Evolutionary conservation across 306 rosid species (phyloP).

Genomic region (Cucurbita moschata): DNA sequence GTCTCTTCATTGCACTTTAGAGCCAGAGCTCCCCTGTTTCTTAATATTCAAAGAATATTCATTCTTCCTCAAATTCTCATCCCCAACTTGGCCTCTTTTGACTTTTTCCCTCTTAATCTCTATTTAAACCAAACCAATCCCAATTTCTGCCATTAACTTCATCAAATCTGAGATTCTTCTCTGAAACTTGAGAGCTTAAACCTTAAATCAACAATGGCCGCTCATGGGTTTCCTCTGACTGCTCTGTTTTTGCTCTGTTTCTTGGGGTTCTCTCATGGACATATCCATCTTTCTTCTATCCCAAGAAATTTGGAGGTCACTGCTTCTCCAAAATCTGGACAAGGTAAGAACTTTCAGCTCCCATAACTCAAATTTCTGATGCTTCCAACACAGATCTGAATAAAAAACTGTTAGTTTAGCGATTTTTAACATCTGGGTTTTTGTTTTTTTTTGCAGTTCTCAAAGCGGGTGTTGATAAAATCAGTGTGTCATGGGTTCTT

Average conservation of each 20-base stretch:
- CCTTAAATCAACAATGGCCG: constrained; percentile 37
- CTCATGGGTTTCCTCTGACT: constrained; percentile 26
- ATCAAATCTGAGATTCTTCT: background rate
- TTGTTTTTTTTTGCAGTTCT: constrained; percentile 30
- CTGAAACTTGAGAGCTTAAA: background rate
- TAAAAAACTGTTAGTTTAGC: background rate
- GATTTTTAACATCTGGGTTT: background rate
- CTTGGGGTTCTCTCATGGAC: constrained; percentile 31
- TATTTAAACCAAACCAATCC: background rate
- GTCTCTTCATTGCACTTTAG: constrained; percentile 16
- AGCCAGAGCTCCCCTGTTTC: constrained; percentile 5
- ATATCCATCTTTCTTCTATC: constrained; percentile 37
- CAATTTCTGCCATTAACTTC: background rate
- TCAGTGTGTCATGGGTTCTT: constrained; percentile 48
- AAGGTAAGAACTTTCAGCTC: constrained; percentile 24
- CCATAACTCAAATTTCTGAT: background rate
- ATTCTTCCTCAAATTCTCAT: background rate
- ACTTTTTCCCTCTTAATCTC: background rate
- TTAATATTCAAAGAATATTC: background rate
- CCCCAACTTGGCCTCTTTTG: background rate
- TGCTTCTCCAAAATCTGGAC: constrained; percentile 45
- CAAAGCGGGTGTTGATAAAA: constrained; percentile 44
- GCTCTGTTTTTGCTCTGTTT: constrained; percentile 40
- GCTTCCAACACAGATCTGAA: background rate
- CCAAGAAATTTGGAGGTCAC: constrained; percentile 41